Base-by-base conservation (phyloP, 495 filamentous ascomycete species). In the Penicillium cinerascens region DNA sequence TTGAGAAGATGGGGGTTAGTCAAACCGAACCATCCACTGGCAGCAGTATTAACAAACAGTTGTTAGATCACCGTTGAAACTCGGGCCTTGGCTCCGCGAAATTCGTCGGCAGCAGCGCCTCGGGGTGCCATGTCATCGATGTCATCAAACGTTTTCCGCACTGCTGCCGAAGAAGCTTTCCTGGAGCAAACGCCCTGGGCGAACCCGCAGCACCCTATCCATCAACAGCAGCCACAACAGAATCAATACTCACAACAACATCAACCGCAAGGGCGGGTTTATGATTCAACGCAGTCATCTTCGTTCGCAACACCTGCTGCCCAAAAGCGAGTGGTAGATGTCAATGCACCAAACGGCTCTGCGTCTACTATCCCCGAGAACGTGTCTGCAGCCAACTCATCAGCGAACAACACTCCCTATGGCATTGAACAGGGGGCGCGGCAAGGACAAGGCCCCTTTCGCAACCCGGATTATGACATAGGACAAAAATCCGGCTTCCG, bases 1-100 rank as follows among this genome's bases (percentile, higher is more conserved):
- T 97, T 35, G 85, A 89, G 63, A 87, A 84, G 53, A 96, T 98
- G 79, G 87, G 84, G 42, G 93, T 97, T 77, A 84, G 92, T 81
- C 50, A 21, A 33, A n/a, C 17, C 0, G 29, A 22, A 44, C 44
- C 20, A 11, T 42, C 13, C 2, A 4, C 42, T 29, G 0, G 0
- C n/a, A 43, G 13, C 37, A 18, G 23, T 16, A 22, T 54, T 62
- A 51, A 68, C 47, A 39, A 44, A 29, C 33, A 15, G 11, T 15
- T 22, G 29, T 33, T 38, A 75, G 78, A 80, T 75, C 33, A 63
- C 64, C 16, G 51, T 71, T 48, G 74, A 75, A 58, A 45, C 63
- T 16, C 69, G 61, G 23, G 52, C 49, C 21, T 53, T 63, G 13
- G 55, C 50, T 18, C 52, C 66, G 16, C 63, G 68, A 33, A 62